Evolutionary conservation across 345 rosid genomes (phyloP).

Genomic region (Pugionium cornutum): DNA sequence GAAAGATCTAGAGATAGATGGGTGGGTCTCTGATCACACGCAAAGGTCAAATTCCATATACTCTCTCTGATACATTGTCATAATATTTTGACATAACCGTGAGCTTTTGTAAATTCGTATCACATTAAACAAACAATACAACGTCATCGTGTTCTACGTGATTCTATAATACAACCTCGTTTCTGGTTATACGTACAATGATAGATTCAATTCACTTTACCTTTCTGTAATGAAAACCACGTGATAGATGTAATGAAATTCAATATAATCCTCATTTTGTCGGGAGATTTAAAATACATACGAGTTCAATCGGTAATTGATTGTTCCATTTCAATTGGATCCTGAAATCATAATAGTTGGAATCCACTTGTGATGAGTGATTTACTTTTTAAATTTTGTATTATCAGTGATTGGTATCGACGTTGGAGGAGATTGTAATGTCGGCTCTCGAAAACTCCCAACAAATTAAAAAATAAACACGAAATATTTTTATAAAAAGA

Average conservation of each 20-base stretch:
- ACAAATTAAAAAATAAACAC: slow-evolving; percentile 31
- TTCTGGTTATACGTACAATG: slow-evolving; percentile 7
- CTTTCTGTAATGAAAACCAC: slow-evolving; percentile 16
- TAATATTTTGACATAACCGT: slow-evolving; percentile 33
- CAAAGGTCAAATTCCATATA: slow-evolving; percentile 30
- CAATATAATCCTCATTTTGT: not conserved
- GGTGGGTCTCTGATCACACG: slow-evolving; percentile 28
- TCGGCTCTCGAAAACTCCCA: slow-evolving; percentile 37
- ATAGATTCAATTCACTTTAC: slow-evolving; percentile 2
- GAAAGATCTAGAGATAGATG: not conserved
- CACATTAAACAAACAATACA: slow-evolving; percentile 12
- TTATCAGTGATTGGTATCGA: too few relatives aligned
- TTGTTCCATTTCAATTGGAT: slow-evolving; percentile 3
- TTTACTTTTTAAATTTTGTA: too few relatives aligned
- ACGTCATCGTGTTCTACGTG: slow-evolving; percentile 17
- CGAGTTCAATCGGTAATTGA: slow-evolving; percentile 23
- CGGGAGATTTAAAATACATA: not conserved
- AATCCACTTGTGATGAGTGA: too few relatives aligned
- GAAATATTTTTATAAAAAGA: slow-evolving; percentile 1
- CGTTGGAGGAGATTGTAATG: slow-evolving; percentile 6
- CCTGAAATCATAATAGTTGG: too few relatives aligned
- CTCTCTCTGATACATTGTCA: slow-evolving; percentile 33
- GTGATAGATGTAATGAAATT: slow-evolving; percentile 14
- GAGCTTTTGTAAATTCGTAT: slow-evolving; percentile 21
- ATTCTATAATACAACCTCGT: not conserved